Base-by-base conservation (phyloP, 768 basidiomycete genomes). In the Daedaleopsis sinensis region DNA sequence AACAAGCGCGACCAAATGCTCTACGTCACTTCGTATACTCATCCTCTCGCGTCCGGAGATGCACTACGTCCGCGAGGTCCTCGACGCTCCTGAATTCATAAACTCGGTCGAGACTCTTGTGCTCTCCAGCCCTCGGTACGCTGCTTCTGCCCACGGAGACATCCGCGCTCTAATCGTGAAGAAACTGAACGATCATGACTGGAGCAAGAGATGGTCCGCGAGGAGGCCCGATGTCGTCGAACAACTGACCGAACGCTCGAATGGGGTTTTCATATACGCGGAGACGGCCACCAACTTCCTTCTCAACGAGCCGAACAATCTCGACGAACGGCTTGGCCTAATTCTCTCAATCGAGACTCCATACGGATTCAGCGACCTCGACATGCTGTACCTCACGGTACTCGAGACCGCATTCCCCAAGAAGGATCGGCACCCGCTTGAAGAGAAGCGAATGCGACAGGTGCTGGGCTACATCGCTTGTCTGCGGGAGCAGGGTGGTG, bases 181-280 rank as follows among this genome's bases (percentile, higher is more conserved):
- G n/a, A 32, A n/a, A 15, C 8, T 57, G 9, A n/a, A 8, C 16
- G 21, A 6, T 2, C 36, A 36, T 18, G 36, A 32, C 6, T 21
- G 35, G 19, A 39, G 46, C 48, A 35, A 16, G 18, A 16, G 8
- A 10, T 39, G 47, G 23, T 39, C 35, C 16, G 37, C 13, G 12
- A 0, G 9, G 16, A 21, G 23, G 15, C 56, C 32, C 27, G 37
- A 57, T 6, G 36, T 39, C 19, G n/a, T 50, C 47, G 5, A 27
- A 5, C 8, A 13, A 3, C 48, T 57, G 2, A 36, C 46, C 8
- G n/a, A 37, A 8, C 13, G 35, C 18, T 42, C 55, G 5, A 44
- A 57, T 5, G 42, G 44, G 5, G 18, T 57, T 1, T 57, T 57
- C 56, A 24, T 57, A n/a, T 57, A 57, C 24, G 56, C 56, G 3